phyloP scores from a whole-genome alignment of 106 monocot species.

The Apostasia ramifera region DNA sequence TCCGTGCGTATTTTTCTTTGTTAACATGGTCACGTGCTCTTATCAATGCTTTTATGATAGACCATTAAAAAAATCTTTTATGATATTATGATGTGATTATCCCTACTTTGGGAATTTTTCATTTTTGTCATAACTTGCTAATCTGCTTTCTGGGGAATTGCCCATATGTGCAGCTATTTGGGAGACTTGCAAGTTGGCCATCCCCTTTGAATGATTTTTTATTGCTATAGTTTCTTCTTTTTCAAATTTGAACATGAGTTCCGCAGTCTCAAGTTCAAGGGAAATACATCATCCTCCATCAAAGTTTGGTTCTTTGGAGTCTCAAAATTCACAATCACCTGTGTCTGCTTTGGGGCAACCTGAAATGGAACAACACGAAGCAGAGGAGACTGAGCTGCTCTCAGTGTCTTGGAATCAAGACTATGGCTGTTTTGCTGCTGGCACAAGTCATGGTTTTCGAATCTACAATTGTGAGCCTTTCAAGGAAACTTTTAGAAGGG shows the following conservation, averaged over 20 bases:
- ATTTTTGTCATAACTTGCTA: too few relatives aligned
- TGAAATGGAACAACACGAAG: slow-evolving; percentile 29
- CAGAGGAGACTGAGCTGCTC: slow-evolving; percentile 45
- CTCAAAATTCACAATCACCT: slow-evolving; percentile 22
- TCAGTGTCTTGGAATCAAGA: slow-evolving; percentile 97
- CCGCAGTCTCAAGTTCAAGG: slow-evolving; percentile 36
- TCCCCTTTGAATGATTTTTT: not conserved
- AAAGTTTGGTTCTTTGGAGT: slow-evolving; percentile 36
- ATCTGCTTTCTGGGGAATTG: not conserved
- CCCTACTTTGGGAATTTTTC: too few relatives aligned
- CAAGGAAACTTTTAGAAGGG: slow-evolving; percentile 84
- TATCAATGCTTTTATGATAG: too few relatives aligned
- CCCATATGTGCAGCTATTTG: not conserved
- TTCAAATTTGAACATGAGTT: slow-evolving; percentile 31
- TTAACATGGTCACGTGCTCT: too few relatives aligned
- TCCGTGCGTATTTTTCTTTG: too few relatives aligned
- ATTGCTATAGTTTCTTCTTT: not conserved
- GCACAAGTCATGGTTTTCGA: slow-evolving; percentile 71
- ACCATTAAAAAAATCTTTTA: too few relatives aligned
- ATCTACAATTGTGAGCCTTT: slow-evolving; percentile 84
- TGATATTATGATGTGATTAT: too few relatives aligned
- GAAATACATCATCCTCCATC: slow-evolving; percentile 16
- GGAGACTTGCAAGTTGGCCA: not conserved
- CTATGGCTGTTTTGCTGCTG: slow-evolving; percentile 71
- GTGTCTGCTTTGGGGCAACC: slow-evolving; percentile 24